phyloP scores from a whole-genome alignment of 352 stramenopile genomes.

The Thalassiosira ordinaria region DNA sequence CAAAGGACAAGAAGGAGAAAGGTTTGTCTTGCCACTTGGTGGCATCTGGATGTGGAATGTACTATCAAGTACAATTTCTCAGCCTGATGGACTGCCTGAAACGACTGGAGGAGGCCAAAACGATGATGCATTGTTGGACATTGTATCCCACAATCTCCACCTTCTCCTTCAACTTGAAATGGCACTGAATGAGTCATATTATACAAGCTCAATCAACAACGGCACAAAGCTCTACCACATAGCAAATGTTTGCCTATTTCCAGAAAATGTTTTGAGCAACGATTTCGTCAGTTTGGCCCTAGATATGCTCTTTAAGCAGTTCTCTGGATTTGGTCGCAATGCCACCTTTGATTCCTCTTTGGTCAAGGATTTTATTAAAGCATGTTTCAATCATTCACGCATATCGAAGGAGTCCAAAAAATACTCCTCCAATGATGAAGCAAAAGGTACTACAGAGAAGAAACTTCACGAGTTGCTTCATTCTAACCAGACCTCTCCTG shows the following conservation, averaged over 20 bases:
- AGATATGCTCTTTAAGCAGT: slow-evolving; percentile 41
- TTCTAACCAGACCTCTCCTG: slow-evolving; percentile 4
- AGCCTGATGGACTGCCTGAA: neutral
- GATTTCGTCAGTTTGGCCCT: slow-evolving; percentile 41
- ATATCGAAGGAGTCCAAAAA: slow-evolving; percentile 39
- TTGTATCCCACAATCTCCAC: slow-evolving; percentile 57
- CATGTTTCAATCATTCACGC: slow-evolving; percentile 74
- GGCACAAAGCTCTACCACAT: slow-evolving; percentile 83
- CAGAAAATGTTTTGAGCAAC: slow-evolving; percentile 69
- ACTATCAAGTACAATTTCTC: slow-evolving; percentile 63
- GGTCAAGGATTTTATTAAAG: slow-evolving; percentile 62
- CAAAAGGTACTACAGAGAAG: slow-evolving; percentile 43
- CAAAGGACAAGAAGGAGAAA: slow-evolving; percentile 17
- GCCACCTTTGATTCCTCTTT: slow-evolving; percentile 20
- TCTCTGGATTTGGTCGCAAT: slow-evolving; percentile 13
- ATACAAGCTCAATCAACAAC: slow-evolving; percentile 23
- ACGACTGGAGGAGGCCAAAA: slow-evolving; percentile 21
- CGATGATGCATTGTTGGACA: slow-evolving; percentile 39
- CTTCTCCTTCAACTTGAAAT: slow-evolving; percentile 70
- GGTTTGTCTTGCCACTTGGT: slow-evolving; percentile 72
- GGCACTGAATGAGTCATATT: slow-evolving; percentile 26
- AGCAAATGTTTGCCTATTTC: slow-evolving; percentile 79
- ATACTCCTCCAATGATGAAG: slow-evolving; percentile 21
- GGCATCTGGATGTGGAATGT: slow-evolving; percentile 81
- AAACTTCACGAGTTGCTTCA: slow-evolving; percentile 38